phyloP scores from a whole-genome alignment of 1,139 yeast genomes.

The Protomyces inundatus region DNA sequence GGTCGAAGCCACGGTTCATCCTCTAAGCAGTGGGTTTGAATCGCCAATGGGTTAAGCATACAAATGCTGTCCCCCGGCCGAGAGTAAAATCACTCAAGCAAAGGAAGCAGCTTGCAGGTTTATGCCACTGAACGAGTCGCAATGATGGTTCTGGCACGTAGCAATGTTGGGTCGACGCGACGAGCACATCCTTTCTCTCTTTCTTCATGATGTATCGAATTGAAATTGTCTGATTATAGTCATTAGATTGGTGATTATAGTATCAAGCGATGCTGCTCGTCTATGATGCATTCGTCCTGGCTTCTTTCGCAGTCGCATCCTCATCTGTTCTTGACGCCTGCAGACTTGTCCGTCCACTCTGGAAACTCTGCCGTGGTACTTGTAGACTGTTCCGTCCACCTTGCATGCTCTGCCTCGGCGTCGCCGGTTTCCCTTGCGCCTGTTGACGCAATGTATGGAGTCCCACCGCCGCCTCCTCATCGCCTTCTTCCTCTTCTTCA shows the following conservation, averaged over 20 bases:
- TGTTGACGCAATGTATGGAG: not conserved
- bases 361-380: not conserved
- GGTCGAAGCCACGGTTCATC: conserved; percentile 26
- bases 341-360: not conserved
- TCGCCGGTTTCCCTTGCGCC: not conserved
- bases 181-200: conserved; percentile 12
- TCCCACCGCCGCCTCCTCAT: not conserved
- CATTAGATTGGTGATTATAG: no score
- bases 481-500: not conserved
- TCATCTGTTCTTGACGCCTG: not conserved
- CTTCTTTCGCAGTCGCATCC: no score
- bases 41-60: conserved; percentile 19
- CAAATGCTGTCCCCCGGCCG: conserved; percentile 9
- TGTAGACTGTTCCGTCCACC: not conserved
- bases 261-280: no score
- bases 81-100: conserved; percentile 21
- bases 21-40: conserved; percentile 22
- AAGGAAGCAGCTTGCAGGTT: conserved; percentile 24
- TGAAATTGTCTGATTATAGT: no score
- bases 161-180: conserved; percentile 27
- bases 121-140: conserved; percentile 22
- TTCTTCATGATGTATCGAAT: not conserved
- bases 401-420: no score
- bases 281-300: no score
- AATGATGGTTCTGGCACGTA: not conserved